These are phyloP conservation scores for Sporothrix euskadiensis DNA, from an alignment of 2,329 filamentous ascomycete genomes.

Conservation along the genomic window DNA sequence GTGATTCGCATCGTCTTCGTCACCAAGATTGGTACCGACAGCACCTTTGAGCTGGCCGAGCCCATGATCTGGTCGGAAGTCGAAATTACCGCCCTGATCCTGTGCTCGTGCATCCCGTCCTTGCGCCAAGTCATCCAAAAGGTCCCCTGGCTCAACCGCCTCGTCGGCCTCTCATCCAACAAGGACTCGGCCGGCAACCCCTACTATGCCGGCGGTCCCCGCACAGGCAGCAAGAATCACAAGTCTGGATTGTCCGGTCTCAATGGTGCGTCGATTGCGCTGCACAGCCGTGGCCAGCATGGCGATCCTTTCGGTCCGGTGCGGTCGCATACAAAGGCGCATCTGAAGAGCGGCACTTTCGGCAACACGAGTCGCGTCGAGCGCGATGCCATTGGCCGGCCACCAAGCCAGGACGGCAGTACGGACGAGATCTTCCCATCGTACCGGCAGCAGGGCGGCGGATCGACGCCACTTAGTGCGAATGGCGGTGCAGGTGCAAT, in stretches of 20 bases:
- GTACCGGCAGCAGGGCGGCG: neutral
- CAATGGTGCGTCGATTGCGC: neutral
- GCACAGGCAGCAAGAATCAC: neutral
- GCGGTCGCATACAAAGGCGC: neutral
- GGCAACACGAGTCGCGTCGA: conserved; percentile 19
- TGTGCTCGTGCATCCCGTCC: conserved; percentile 32
- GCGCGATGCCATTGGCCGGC: neutral
- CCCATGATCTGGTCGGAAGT: conserved; percentile 32
- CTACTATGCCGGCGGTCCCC: neutral
- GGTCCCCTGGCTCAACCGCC: conserved; percentile 27
- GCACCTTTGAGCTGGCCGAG: conserved; percentile 20
- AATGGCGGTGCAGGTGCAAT: neutral
- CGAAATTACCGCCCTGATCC: conserved; percentile 31
- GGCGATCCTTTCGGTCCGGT: neutral
- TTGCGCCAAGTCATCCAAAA: conserved; percentile 27
- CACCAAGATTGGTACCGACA: conserved; percentile 17
- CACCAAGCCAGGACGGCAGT: conserved; percentile 25
- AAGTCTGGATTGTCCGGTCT: neutral
- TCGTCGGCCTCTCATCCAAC: conserved; percentile 26
- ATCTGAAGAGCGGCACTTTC: neutral
- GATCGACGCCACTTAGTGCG: neutral
- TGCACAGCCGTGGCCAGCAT: neutral
- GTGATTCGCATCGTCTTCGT: conserved; percentile 27
- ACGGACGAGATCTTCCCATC: conserved; percentile 27
- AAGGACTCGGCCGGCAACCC: conserved; percentile 7